Evolutionary conservation across 805 yeast genomes (phyloP), one percentile per base, ranked within the genome.

Genomic region (Starmerella apis): DNA sequence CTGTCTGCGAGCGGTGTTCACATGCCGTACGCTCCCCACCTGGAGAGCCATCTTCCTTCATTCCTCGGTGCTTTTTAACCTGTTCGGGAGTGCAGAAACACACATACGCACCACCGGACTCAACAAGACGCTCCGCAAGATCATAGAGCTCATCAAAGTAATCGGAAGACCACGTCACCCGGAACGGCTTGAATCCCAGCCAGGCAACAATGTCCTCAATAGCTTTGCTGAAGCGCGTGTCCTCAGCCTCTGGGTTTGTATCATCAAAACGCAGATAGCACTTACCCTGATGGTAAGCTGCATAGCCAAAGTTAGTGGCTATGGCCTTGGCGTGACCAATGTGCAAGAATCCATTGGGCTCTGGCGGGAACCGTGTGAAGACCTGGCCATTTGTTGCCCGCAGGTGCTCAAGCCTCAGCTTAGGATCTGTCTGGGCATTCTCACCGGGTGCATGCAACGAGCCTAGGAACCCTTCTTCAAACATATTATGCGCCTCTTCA

Each of bases 201-300:
- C 99, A 92, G 53, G 75, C 74, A 46, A 92, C 83, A 78, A 90
- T 85, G 55, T 80, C 80, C 63, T 78, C 71, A 54, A 92, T 92
- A 43, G 94, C 80, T 57, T 78, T 79, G 67, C 92, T 86, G 65
- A 83, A 92, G 49, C 79, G 78, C 59, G 87, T 96, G 59, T 92
- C 96, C 70, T 92, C 99, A 41, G 96, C 96, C 69, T 92, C 98
- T 1, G 99, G 99, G 63, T 92, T 92, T 30, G 99, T 92, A 65
- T 92, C 99, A 68, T 92, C 99, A 61, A 79, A 92, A 66, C 99
- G 78, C 66, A 92, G 75, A 65, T 87, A 86, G 68, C 98, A 92
- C 47, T 77, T 73, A 56, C 99, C 99, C 54, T 78, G 75, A 65
- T 87, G 74, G 69, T 71, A 82, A 64, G 83, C 81, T 36, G 98